Evolutionary conservation across 768 basidiomycete genomes (phyloP).

Genomic region (Panaeolus papilionaceus): DNA sequence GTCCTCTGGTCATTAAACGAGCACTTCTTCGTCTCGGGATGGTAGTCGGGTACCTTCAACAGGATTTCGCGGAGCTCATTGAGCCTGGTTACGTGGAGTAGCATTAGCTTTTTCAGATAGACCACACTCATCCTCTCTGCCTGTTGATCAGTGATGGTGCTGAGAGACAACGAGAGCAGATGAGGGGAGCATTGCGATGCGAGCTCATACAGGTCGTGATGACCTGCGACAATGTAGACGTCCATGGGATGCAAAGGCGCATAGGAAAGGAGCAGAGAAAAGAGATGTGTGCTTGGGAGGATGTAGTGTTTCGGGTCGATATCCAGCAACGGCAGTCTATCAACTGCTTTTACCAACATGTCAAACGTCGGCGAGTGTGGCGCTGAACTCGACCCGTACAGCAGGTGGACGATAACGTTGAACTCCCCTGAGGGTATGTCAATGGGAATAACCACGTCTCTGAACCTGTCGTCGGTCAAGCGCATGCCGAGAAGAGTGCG

Average conservation of each 20-base stretch:
- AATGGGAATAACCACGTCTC: conserved; percentile 44
- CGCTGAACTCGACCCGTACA: conserved; percentile 56
- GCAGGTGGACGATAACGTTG: conserved; percentile 60
- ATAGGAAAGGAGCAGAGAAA: conserved; percentile 38
- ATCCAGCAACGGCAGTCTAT: conserved; percentile 36
- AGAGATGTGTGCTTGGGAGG: conserved; percentile 34
- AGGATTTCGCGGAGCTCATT: conserved; percentile 39
- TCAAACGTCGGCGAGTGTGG: conserved; percentile 58
- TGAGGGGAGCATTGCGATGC: conserved; percentile 46
- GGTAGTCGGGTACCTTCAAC: conserved; percentile 28
- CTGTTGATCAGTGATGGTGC: conserved; percentile 42
- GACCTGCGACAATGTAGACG: conserved; percentile 46
- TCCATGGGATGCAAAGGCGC: conserved; percentile 45
- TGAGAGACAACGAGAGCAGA: conserved; percentile 42
- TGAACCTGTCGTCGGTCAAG: conserved; percentile 22
- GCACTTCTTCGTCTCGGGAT: conserved; percentile 31
- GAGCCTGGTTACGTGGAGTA: conserved; percentile 44
- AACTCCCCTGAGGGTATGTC: conserved; percentile 51
- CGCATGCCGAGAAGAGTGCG: conserved; percentile 35
- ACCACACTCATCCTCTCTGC: conserved; percentile 45
- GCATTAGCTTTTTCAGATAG: conserved; percentile 48
- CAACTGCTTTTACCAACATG: conserved; percentile 50
- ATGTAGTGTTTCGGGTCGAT: conserved; percentile 33
- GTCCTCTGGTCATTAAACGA: conserved; percentile 31
- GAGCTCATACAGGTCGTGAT: conserved; percentile 41